phyloP scores from a whole-genome alignment of 352 stramenopile species.

The Globisporangium paddicum region DNA sequence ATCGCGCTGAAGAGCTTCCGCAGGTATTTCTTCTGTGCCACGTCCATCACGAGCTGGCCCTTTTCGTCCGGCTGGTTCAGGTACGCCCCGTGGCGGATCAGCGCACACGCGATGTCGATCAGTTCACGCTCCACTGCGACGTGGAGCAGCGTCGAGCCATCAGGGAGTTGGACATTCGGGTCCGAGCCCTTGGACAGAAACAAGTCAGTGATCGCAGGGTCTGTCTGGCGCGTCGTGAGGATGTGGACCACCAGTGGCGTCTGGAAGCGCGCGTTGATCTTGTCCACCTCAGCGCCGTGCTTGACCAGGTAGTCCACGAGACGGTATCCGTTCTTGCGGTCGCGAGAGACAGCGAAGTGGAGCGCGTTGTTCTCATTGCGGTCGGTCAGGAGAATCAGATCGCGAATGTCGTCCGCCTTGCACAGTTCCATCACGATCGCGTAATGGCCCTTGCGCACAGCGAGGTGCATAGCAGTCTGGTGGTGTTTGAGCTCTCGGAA shows the following conservation, averaged over 20 bases:
- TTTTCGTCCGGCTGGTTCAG: constrained; percentile 73
- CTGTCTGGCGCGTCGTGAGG: constrained; percentile 81
- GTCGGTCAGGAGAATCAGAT: constrained; percentile 70
- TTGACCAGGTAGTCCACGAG: constrained; percentile 84
- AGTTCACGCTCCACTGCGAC: constrained; percentile 79
- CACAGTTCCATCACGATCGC: constrained; percentile 84
- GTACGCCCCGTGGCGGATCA: constrained; percentile 68
- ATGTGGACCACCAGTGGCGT: constrained; percentile 79
- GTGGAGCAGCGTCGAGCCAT: constrained; percentile 83
- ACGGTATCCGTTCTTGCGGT: constrained; percentile 78
- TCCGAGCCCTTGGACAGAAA: constrained; percentile 64
- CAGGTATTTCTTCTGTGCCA: constrained; percentile 74
- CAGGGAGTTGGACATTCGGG: constrained; percentile 62
- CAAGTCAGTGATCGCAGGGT: constrained; percentile 71
- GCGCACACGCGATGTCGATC: constrained; percentile 66
- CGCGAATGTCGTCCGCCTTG: constrained; percentile 57
- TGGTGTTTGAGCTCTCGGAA: constrained; percentile 85
- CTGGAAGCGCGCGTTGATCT: constrained; percentile 79
- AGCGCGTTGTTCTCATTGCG: constrained; percentile 84
- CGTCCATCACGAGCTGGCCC: constrained; percentile 69
- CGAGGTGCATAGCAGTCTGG: constrained; percentile 78
- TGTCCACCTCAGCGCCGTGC: constrained; percentile 75
- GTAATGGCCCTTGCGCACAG: constrained; percentile 81
- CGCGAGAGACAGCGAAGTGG: constrained; percentile 76
- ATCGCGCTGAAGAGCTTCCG: constrained; percentile 83